A percentile compares a stretch with the other conserved stretches of the same genome.
Evolutionary conservation across 2,329 filamentous ascomycete species (phyloP).

Genomic region (Colletotrichum navitas): DNA sequence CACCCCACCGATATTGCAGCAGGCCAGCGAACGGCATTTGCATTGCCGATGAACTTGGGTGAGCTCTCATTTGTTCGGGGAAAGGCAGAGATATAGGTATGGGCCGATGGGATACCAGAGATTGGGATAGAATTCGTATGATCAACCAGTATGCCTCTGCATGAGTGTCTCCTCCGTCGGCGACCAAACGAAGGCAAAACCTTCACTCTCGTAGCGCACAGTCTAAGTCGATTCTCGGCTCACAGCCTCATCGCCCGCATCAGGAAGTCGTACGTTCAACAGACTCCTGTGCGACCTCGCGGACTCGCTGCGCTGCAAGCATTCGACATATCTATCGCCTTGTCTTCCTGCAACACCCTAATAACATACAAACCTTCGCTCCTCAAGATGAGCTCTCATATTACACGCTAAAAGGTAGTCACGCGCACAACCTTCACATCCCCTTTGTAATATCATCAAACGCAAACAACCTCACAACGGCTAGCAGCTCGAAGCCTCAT

Average conservation of each 20-base stretch:
- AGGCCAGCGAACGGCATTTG: background rate
- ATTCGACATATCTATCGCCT: background rate
- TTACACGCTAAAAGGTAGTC: background rate
- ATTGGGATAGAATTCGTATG: background rate
- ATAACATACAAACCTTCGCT: background rate
- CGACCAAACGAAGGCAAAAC: background rate
- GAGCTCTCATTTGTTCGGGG: background rate
- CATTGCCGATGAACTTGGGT: background rate
- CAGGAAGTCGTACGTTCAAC: constrained; percentile 4
- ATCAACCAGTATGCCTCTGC: background rate
- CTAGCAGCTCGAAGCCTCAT: background rate
- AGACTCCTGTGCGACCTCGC: constrained; percentile 2
- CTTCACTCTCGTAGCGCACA: background rate
- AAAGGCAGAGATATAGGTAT: background rate
- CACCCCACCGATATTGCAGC: background rate
- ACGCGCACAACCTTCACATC: background rate
- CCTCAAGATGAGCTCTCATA: background rate
- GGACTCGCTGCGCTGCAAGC: background rate
- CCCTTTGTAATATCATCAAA: background rate
- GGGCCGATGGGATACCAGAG: background rate
- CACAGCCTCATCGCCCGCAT: background rate
- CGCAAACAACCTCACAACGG: constrained; percentile 6
- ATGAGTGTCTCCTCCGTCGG: background rate
- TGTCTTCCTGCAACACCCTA: background rate
- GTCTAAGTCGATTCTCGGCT: background rate